Evolutionary conservation across 495 filamentous ascomycete species (phyloP).

Genomic region (Jackrogersella multiformis): DNA sequence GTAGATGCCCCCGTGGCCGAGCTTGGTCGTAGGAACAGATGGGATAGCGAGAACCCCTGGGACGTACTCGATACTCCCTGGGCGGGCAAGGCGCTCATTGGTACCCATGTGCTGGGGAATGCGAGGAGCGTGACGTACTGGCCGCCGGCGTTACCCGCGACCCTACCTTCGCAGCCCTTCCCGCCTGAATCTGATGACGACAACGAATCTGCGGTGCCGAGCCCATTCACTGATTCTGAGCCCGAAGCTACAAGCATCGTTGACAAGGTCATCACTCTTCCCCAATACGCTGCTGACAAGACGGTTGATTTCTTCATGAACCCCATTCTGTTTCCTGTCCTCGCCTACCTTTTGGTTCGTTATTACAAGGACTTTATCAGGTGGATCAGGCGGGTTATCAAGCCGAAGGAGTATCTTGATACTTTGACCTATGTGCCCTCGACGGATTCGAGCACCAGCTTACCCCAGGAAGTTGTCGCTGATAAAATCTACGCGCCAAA

Average conservation of each 20-base stretch:
- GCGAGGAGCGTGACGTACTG: conserved; percentile 34
- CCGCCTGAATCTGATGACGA: conserved; percentile 33
- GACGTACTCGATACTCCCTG: conserved; percentile 45
- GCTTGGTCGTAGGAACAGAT: conserved; percentile 69
- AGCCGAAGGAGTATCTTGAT: conserved; percentile 29
- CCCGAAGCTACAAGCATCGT: conserved; percentile 46
- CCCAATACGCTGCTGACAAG: conserved; percentile 48
- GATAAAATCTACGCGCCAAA: conserved; percentile 3
- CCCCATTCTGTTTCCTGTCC: conserved; percentile 53
- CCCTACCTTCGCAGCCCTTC: conserved; percentile 39
- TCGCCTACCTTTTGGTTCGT: conserved; percentile 45
- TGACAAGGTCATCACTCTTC: conserved; percentile 49
- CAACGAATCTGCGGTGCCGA: conserved; percentile 28
- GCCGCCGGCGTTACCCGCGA: conserved; percentile 33
- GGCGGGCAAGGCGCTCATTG: conserved; percentile 55
- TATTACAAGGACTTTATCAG: conserved; percentile 49
- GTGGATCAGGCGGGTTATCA: conserved; percentile 30
- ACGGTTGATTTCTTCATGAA: conserved; percentile 58
- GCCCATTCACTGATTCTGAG: conserved; percentile 28
- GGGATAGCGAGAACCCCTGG: conserved; percentile 44
- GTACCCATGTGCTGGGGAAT: conserved; percentile 56
- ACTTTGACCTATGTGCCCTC: conserved; percentile 34
- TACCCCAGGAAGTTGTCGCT: background rate
- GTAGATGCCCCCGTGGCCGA: conserved; percentile 74
- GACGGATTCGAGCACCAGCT: conserved; percentile 9